These are phyloP conservation scores for Geotrichum phurueaensis DNA, from an alignment of 1,139 yeast species.

Conservation along the genomic window DNA sequence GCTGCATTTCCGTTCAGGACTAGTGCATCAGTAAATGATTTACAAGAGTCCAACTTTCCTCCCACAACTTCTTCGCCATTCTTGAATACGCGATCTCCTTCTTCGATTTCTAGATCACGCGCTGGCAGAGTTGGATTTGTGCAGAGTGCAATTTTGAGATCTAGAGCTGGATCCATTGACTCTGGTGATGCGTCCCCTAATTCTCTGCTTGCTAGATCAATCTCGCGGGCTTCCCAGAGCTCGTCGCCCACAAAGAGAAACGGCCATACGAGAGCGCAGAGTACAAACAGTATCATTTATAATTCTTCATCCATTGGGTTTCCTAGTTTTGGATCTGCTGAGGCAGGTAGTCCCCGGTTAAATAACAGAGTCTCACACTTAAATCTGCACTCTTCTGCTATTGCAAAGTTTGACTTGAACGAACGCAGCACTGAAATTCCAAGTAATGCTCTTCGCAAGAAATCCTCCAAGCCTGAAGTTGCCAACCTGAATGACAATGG, in stretches of 20 bases:
- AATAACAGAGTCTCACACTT: background rate
- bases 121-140: conserved; percentile 27
- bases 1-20: background rate
- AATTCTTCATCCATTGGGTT: background rate
- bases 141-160: conserved; percentile 30
- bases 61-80: background rate
- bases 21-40: background rate
- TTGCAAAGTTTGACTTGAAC: background rate
- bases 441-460: background rate
- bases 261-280: conserved; percentile 13
- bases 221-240: background rate
- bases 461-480: background rate
- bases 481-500: background rate
- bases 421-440: background rate
- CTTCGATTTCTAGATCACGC: background rate
- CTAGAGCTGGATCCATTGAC: background rate
- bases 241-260: conserved; percentile 4
- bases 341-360: background rate
- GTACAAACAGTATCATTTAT: conserved; percentile 7
- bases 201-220: background rate
- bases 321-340: background rate
- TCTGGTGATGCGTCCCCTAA: background rate
- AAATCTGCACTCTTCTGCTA: background rate
- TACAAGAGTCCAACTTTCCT: background rate
- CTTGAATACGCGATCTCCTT: conserved; percentile 1